phyloP scores from a whole-genome alignment of 2,329 filamentous ascomycete genomes.

The Pseudogymnoascus sp. region DNA sequence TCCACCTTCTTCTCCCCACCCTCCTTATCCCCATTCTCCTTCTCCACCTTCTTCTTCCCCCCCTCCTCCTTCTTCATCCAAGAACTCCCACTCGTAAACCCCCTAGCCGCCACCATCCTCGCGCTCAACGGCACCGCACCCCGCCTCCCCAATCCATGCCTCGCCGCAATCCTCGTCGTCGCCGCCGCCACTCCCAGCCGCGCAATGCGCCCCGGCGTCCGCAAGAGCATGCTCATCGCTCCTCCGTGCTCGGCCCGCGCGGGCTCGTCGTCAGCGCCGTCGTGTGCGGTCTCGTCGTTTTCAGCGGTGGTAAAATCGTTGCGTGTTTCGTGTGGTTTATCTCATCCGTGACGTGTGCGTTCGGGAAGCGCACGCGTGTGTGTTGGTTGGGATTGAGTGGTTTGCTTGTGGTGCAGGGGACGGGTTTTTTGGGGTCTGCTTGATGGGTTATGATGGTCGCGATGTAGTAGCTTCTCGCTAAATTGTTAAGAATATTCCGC shows the following conservation, averaged over 20 bases:
- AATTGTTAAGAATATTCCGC: conserved; percentile 1
- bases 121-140: background rate
- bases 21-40: background rate
- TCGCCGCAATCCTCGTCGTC: background rate
- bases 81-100: background rate
- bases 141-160: background rate
- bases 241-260: conserved; percentile 6
- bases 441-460: background rate
- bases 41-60: background rate
- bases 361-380: background rate
- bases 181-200: background rate
- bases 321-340: background rate
- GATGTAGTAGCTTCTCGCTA: background rate
- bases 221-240: conserved; percentile 3
- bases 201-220: conserved; percentile 3
- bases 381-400: background rate
- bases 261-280: conserved; percentile 2
- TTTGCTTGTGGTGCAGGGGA: background rate
- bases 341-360: conserved; percentile 1
- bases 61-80: background rate
- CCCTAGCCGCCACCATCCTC: background rate
- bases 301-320: background rate
- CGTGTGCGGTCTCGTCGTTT: background rate
- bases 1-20: background rate
- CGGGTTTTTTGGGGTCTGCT: background rate